Evolutionary conservation across 2,329 filamentous ascomycete species (phyloP).

Genomic region (Dactylella cylindrospora): DNA sequence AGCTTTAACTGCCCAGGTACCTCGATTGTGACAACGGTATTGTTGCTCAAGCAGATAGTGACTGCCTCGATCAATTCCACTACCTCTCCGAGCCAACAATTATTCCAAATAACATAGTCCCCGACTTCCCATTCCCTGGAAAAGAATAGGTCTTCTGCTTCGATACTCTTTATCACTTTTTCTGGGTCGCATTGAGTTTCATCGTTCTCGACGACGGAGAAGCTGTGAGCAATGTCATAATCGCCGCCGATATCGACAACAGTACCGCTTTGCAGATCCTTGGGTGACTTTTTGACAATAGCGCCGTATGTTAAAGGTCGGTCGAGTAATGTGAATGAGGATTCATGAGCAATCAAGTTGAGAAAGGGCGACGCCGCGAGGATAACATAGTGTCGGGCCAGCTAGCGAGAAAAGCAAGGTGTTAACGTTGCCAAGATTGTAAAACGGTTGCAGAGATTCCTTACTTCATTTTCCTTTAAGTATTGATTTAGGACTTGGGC

Average conservation of each 20-base stretch:
- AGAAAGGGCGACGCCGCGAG: slow-evolving; percentile 53
- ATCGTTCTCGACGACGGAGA: slow-evolving; percentile 23
- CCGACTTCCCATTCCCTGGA: slow-evolving; percentile 57
- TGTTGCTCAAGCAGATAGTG: slow-evolving; percentile 58
- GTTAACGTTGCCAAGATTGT: slow-evolving; percentile 47
- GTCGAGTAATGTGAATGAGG: slow-evolving; percentile 58
- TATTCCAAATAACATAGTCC: slow-evolving; percentile 59
- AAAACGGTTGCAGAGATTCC: slow-evolving; percentile 37
- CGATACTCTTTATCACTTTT: slow-evolving; percentile 49
- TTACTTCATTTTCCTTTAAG: slow-evolving; percentile 46
- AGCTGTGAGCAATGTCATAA: slow-evolving; percentile 45
- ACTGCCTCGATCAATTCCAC: slow-evolving; percentile 57
- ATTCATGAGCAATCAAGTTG: slow-evolving; percentile 53
- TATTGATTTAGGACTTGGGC: slow-evolving; percentile 25
- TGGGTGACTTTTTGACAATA: slow-evolving; percentile 57
- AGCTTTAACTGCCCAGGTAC: slow-evolving; percentile 55
- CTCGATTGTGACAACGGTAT: slow-evolving; percentile 59
- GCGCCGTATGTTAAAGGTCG: slow-evolving; percentile 60
- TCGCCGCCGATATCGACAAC: slow-evolving; percentile 57
- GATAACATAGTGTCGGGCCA: slow-evolving; percentile 58
- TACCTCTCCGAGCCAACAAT: slow-evolving; percentile 60
- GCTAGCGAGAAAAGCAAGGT: slow-evolving; percentile 47
- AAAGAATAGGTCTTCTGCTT: slow-evolving; percentile 55
- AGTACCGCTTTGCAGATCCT: slow-evolving; percentile 59
- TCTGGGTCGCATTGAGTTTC: slow-evolving; percentile 50